These are phyloP conservation scores for Leccinum pachyderme DNA, from an alignment of 1,284 basidiomycete genomes.

Conservation along the genomic window DNA sequence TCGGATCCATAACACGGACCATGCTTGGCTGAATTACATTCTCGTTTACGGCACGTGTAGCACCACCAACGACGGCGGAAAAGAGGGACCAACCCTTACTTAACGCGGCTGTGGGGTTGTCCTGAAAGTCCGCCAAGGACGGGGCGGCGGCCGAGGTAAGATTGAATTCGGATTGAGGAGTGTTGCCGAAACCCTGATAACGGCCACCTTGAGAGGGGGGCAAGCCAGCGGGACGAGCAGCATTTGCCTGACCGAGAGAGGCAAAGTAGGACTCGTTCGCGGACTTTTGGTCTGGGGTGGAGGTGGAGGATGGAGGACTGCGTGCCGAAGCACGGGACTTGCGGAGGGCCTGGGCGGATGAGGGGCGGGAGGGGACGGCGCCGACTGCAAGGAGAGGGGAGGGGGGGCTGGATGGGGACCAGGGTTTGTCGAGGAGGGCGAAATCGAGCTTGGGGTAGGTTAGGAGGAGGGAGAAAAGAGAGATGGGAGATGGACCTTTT, in stretches of 20 bases:
- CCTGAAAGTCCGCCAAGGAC: constrained; percentile 69
- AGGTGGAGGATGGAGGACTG: constrained; percentile 38
- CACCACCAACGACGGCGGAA: constrained; percentile 70
- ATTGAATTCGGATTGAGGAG: constrained; percentile 46
- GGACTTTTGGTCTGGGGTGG: constrained; percentile 54
- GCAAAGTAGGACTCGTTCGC: constrained; percentile 80
- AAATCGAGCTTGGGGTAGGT: constrained; percentile 58
- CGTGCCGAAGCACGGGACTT: constrained; percentile 71
- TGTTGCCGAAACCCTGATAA: constrained; percentile 82
- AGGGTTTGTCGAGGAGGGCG: constrained; percentile 64
- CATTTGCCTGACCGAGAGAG: constrained; percentile 69
- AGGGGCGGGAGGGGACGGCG: constrained; percentile 48
- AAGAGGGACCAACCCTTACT: constrained; percentile 86
- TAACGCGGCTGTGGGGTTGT: constrained; percentile 74
- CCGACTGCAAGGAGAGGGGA: constrained; percentile 35
- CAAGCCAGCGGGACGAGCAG: constrained; percentile 63
- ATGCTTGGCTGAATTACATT: constrained; percentile 81
- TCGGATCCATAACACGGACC: constrained; percentile 73
- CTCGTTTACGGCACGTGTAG: constrained; percentile 71
- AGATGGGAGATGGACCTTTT: constrained; percentile 59
- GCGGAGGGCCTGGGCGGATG: constrained; percentile 70
- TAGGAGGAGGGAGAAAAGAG: constrained; percentile 1
- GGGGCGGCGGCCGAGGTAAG: constrained; percentile 74
- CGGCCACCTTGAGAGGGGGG: constrained; percentile 84
- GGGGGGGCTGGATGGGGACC: constrained; percentile 69